Conservation (phyloP, 1,139 yeast species). For the Hansenula lynferdii region DNA sequence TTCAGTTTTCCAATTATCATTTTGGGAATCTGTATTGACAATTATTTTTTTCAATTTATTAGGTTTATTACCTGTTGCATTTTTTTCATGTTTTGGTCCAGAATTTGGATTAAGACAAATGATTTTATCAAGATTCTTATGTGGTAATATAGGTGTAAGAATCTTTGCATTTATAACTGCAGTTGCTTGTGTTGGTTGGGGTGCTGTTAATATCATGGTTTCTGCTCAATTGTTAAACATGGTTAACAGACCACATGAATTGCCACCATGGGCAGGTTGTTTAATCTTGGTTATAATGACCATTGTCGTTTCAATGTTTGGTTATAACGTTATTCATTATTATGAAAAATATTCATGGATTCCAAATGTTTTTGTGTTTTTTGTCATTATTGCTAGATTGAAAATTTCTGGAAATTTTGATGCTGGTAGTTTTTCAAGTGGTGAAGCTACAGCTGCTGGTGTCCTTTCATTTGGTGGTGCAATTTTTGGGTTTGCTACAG, state of each 20-base stretch:
- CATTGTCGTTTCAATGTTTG: conserved; percentile 75
- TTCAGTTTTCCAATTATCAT: conserved; percentile 40
- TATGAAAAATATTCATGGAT: conserved; percentile 90
- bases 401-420: conserved; percentile 59
- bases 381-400: conserved; percentile 76
- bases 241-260: conserved; percentile 50
- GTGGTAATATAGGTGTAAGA: conserved; percentile 73
- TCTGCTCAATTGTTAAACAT: conserved; percentile 81
- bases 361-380: conserved; percentile 68
- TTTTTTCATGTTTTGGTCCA: conserved; percentile 79
- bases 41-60: conserved; percentile 69
- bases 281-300: conserved; percentile 66
- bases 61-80: conserved; percentile 79
- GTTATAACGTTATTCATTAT: conserved; percentile 74
- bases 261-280: conserved; percentile 94
- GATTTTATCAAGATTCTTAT: conserved; percentile 71
- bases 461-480: conserved; percentile 85
- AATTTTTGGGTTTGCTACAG: conserved; percentile 86
- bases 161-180: conserved; percentile 74
- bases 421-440: conserved; percentile 34
- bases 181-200: conserved; percentile 93
- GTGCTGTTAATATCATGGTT: conserved; percentile 87
- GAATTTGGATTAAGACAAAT: conserved; percentile 85
- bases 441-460: conserved; percentile 62
- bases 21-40: conserved; percentile 59